phyloP scores from a whole-genome alignment of 2,329 filamentous ascomycete species.

The Aureobasidium sp. region DNA sequence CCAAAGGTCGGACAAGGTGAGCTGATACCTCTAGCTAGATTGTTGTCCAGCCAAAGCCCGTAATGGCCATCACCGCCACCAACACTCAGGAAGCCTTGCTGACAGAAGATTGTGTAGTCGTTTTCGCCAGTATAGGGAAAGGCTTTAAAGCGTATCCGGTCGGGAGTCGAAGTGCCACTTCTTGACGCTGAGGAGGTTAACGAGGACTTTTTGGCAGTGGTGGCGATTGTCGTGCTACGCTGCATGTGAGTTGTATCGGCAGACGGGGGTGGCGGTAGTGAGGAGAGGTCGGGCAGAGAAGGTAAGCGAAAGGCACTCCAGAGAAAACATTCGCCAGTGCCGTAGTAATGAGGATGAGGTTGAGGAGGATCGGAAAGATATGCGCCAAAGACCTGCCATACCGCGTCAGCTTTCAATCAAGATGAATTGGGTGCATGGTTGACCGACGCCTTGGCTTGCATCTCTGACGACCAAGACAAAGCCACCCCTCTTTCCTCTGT shows the following conservation, averaged over 20 bases:
- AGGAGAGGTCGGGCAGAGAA: slow-evolving; percentile 44
- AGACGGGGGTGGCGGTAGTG: slow-evolving; percentile 63
- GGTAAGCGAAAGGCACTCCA: slow-evolving; percentile 69
- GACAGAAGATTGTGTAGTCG: slow-evolving; percentile 94
- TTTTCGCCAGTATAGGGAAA: slow-evolving; percentile 95
- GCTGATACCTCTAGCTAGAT: slow-evolving; percentile 76
- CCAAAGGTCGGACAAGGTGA: slow-evolving; percentile 84
- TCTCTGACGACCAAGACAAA: slow-evolving; percentile 88
- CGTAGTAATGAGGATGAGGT: slow-evolving; percentile 78
- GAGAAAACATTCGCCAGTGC: slow-evolving; percentile 92
- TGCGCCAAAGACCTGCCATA: slow-evolving; percentile 67
- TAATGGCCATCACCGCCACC: slow-evolving; percentile 84
- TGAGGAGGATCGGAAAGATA: slow-evolving; percentile 87
- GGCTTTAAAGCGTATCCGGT: slow-evolving; percentile 87
- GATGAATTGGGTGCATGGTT: background rate
- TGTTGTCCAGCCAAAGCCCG: slow-evolving; percentile 86
- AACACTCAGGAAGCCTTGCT: slow-evolving; percentile 74
- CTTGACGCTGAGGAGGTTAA: slow-evolving; percentile 19
- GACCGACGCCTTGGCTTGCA: slow-evolving; percentile 61
- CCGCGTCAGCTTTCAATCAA: slow-evolving; percentile 10
- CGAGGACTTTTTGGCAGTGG: slow-evolving; percentile 23
- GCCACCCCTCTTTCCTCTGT: slow-evolving; percentile 63
- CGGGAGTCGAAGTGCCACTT: slow-evolving; percentile 52
- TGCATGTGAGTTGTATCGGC: slow-evolving; percentile 56
- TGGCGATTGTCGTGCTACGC: slow-evolving; percentile 54